phyloP scores from a whole-genome alignment of 805 yeast species.

The Kodamaea kakaduensis region DNA sequence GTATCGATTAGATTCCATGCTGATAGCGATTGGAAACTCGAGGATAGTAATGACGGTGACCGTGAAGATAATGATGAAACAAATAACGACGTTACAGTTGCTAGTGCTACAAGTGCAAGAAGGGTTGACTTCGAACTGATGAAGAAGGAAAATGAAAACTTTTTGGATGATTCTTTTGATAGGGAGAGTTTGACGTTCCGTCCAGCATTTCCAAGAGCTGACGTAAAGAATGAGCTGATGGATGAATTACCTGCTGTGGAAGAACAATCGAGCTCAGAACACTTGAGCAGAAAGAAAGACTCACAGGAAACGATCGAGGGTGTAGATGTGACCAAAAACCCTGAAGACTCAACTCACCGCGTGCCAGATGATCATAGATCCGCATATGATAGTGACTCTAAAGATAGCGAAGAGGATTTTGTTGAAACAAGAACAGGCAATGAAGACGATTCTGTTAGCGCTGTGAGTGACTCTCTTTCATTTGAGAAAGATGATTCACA shows the following conservation, averaged over 20 bases:
- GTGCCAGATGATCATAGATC: too few relatives aligned
- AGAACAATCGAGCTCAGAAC: too few relatives aligned
- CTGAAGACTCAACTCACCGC: too few relatives aligned
- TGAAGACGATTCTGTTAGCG: background rate
- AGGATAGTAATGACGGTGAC: slow-evolving; percentile 38
- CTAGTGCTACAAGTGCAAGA: slow-evolving; percentile 8
- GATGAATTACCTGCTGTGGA: too few relatives aligned
- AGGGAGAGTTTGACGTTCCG: slow-evolving; percentile 2
- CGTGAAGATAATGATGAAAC: slow-evolving; percentile 33
- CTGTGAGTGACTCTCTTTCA: too few relatives aligned
- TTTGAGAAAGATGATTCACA: too few relatives aligned
- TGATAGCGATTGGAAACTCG: slow-evolving; percentile 36
- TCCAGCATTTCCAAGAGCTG: background rate
- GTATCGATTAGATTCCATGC: slow-evolving; percentile 27
- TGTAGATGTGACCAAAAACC: too few relatives aligned
- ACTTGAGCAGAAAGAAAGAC: too few relatives aligned
- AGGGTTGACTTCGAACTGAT: slow-evolving; percentile 13
- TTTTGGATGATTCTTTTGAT: slow-evolving; percentile 7
- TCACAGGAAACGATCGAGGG: too few relatives aligned
- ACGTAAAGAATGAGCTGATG: too few relatives aligned
- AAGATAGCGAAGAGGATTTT: background rate
- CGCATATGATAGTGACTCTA: too few relatives aligned
- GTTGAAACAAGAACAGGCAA: background rate
- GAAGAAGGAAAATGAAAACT: slow-evolving; percentile 6
- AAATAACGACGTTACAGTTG: slow-evolving; percentile 14